Evolutionary conservation across 176 grass and related monocot genomes (phyloP).

Genomic region (Eragrostis curvula): DNA sequence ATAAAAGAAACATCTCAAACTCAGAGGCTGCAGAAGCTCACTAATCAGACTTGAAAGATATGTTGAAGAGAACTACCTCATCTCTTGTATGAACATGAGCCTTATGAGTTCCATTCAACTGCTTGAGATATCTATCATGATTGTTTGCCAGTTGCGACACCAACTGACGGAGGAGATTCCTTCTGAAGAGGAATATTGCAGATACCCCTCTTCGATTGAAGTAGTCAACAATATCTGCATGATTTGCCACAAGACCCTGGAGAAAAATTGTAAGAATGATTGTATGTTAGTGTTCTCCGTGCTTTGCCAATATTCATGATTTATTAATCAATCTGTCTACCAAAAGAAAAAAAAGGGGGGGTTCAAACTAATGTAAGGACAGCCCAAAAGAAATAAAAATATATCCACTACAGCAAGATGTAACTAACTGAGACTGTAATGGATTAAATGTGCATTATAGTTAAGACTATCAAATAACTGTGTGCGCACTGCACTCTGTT

Average conservation of each 20-base stretch:
- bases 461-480: background rate
- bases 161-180: slow-evolving; percentile 81
- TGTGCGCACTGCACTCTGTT: background rate
- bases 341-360: background rate
- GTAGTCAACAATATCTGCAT: slow-evolving; percentile 60
- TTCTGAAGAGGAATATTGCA: slow-evolving; percentile 85
- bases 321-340: background rate
- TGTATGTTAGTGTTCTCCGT: background rate
- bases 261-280: slow-evolving; percentile 32
- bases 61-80: slow-evolving; percentile 52
- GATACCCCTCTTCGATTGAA: slow-evolving; percentile 70
- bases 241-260: slow-evolving; percentile 80
- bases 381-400: slow-evolving; percentile 11
- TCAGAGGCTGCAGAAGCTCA: slow-evolving; percentile 2
- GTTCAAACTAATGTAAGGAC: background rate
- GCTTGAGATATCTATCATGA: slow-evolving; percentile 78
- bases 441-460: background rate
- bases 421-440: background rate
- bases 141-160: slow-evolving; percentile 80
- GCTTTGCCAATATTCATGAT: slow-evolving; percentile 16
- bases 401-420: background rate
- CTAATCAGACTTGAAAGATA: background rate
- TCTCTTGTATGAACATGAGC: slow-evolving; percentile 77
- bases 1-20: slow-evolving; percentile 28
- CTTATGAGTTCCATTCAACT: slow-evolving; percentile 92